Conservation (phyloP, 164 flowering plant genomes). For the Chimonanthus salicifolius region DNA sequence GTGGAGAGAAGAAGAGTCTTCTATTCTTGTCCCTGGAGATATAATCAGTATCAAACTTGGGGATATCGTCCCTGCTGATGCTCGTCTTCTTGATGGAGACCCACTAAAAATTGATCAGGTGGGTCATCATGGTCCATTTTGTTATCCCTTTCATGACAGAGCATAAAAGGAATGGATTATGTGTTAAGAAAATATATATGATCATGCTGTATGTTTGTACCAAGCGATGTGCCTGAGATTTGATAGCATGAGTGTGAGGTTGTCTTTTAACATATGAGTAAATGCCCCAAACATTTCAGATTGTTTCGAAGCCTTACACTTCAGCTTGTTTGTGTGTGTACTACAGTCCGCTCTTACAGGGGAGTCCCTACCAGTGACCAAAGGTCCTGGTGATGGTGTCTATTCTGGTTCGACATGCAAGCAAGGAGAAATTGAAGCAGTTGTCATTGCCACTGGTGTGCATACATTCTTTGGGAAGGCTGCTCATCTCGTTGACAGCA, state of each 20-base stretch:
- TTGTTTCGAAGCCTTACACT: background rate
- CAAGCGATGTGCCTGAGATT: background rate
- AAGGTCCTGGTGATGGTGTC: conserved; percentile 41
- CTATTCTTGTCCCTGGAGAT: conserved; percentile 87
- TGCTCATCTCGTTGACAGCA: conserved; percentile 38
- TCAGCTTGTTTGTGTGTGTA: background rate
- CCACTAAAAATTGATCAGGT: conserved; percentile 92
- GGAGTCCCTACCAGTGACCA: conserved; percentile 38
- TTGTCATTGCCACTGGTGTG: conserved; percentile 44
- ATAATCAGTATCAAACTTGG: conserved; percentile 81
- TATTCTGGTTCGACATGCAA: conserved; percentile 43
- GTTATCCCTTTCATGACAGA: background rate
- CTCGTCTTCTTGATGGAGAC: conserved; percentile 87
- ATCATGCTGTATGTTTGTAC: background rate
- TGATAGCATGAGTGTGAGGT: too few relatives aligned
- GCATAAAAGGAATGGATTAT: background rate
- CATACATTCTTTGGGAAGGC: conserved; percentile 46
- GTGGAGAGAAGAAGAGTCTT: conserved; percentile 82
- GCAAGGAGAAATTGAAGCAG: conserved; percentile 41
- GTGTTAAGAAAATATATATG: background rate
- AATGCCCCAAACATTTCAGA: background rate
- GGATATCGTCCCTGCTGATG: conserved; percentile 89
- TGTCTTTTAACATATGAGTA: background rate
- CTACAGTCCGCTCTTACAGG: conserved; percentile 39
- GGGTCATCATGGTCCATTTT: background rate